Evolutionary conservation across 441 rosid species (phyloP), one percentile per base, ranked within the genome.

Genomic region (Corymbia calophylla): DNA sequence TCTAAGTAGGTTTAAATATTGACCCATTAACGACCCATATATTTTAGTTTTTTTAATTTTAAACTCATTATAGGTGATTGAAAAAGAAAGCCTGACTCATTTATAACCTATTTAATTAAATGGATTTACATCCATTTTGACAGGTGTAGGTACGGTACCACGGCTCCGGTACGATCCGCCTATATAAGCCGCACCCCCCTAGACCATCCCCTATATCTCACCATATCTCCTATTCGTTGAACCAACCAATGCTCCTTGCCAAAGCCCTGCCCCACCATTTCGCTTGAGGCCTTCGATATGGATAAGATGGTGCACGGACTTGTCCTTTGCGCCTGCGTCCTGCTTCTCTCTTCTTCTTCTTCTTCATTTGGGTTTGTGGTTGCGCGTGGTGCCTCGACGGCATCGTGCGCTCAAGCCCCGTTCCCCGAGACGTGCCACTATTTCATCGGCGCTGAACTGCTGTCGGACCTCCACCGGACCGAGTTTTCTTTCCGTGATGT

Each of bases 361-460:
- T 90, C 88, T 54, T 77, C 84, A 44, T 88, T 92, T 77, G 53
- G 89, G 56, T 6, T 88, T 87, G 92, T 70, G 49, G 87, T 31
- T 23, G 87, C 49, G 53, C 16, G 93, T 80, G 92, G 93, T 48
- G 88, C 88, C 54, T 25, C 81, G 13, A 91, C 93, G 88, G 93
- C 92, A 84, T 93, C 96, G 48, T 97, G 99, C 87, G 88, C 55
- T 91, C 94, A 92, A 91, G 94, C 97, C 5, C 99, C 97, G 70
- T 91, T 93, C 88, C 96, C 98, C 54, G 91, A 89, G 60, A 93
- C 91, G 21, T 97, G 98, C 91, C 86, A 90, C 89, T 8, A 93
- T 90, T 95, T 89, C 92, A 35, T 92, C 18, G 25, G 55, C 14
- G 32, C 87, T n/a, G 88, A 84, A 81, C 51, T 91, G 31, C 19